phyloP scores from a whole-genome alignment of 2,329 filamentous ascomycete species.

The Aureobasidium namibiae region DNA sequence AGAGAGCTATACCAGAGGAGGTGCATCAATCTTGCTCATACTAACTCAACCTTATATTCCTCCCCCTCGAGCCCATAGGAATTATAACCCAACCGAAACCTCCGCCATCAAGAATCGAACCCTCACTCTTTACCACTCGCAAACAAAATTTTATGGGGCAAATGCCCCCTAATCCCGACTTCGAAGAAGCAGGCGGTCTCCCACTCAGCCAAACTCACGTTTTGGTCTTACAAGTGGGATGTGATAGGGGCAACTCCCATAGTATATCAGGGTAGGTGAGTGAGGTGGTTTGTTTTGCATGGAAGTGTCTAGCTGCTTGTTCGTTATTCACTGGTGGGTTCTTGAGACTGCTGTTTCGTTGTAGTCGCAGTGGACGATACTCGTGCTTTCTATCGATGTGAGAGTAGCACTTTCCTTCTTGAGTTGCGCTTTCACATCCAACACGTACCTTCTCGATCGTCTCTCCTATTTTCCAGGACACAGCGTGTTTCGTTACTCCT shows the following conservation, averaged over 20 bases:
- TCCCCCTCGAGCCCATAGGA: too few species aligned
- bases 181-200: background rate
- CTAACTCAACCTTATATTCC: too few species aligned
- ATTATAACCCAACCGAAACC: background rate
- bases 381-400: background rate
- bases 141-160: background rate
- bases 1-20: background rate
- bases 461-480: background rate
- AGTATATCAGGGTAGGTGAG: background rate
- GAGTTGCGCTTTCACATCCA: background rate
- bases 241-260: background rate
- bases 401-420: background rate
- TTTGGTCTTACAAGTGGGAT: constrained; percentile 4
- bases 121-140: background rate
- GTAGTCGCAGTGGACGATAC: background rate
- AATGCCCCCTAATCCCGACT: background rate
- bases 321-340: too few species aligned
- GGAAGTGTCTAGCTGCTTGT: background rate
- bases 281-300: background rate
- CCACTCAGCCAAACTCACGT: background rate
- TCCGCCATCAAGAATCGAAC: background rate
- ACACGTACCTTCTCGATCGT: background rate
- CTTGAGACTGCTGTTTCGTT: too few species aligned
- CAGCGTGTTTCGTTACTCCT: background rate
- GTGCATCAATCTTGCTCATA: too few species aligned